Conservation (phyloP, 352 stramenopile genomes). For the Globisporangium megalacanthum region DNA sequence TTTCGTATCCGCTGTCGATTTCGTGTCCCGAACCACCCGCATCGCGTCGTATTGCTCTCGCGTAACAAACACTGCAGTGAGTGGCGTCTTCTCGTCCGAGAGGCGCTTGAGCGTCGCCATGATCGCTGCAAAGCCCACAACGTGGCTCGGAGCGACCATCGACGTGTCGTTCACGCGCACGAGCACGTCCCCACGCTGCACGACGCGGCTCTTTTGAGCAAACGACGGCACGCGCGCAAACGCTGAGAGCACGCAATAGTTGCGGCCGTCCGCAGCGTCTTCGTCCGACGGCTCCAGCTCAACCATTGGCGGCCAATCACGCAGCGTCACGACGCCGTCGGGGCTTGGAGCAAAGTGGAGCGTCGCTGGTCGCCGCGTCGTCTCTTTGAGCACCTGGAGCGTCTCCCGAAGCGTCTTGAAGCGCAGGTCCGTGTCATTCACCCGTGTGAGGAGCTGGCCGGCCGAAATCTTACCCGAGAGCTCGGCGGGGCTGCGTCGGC, state of each 20-base stretch:
- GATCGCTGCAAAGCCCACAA: conserved; percentile 41
- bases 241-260: conserved; percentile 62
- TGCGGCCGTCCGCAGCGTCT: conserved; percentile 44
- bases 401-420: conserved; percentile 62
- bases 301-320: conserved; percentile 80
- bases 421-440: conserved; percentile 70
- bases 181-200: conserved; percentile 62
- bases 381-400: conserved; percentile 44
- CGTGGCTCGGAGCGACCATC: conserved; percentile 41
- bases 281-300: conserved; percentile 62
- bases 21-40: conserved; percentile 12
- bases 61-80: conserved; percentile 51
- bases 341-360: conserved; percentile 74
- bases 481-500: conserved; percentile 54
- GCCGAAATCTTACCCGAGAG: conserved; percentile 68
- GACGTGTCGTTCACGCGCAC: conserved; percentile 50
- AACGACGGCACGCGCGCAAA: conserved; percentile 71
- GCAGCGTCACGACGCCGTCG: conserved; percentile 70
- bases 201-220: conserved; percentile 56
- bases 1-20: conserved; percentile 7
- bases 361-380: conserved; percentile 54
- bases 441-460: conserved; percentile 49
- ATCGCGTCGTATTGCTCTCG: conserved; percentile 50
- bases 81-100: conserved; percentile 41
- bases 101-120: conserved; percentile 53